Evolutionary conservation across 192 early-diverging fungal species (phyloP).

Genomic region (Backusella tuberculispora): DNA sequence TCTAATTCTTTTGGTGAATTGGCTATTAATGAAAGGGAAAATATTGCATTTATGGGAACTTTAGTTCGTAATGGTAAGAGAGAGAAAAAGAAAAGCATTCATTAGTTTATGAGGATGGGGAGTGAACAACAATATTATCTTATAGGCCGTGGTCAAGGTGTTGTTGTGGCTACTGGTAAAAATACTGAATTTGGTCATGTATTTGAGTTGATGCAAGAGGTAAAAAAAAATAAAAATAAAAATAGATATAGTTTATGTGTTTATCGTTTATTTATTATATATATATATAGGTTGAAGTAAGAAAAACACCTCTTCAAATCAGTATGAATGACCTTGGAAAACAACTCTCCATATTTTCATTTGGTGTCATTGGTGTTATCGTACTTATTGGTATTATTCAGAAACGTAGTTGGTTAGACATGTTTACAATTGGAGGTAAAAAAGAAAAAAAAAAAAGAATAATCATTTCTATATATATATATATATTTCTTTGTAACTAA

Average conservation of each 20-base stretch:
- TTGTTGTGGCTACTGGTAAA: constrained; percentile 89
- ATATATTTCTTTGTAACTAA: background rate
- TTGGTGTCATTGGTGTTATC: constrained; percentile 84
- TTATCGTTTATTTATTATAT: background rate
- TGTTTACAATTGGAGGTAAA: constrained; percentile 90
- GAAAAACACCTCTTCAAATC: constrained; percentile 89
- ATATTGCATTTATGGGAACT: constrained; percentile 97
- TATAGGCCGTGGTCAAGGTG: constrained; percentile 78
- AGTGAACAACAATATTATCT: background rate
- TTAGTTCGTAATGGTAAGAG: constrained; percentile 76
- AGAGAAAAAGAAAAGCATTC: background rate
- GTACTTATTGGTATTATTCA: constrained; percentile 87
- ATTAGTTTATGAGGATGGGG: background rate
- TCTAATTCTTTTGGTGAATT: constrained; percentile 52
- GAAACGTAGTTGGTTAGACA: constrained; percentile 88
- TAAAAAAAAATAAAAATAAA: constrained; percentile 16
- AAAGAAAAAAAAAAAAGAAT: background rate
- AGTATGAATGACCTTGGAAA: constrained; percentile 96
- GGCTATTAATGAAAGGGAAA: constrained; percentile 72
- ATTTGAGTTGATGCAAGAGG: constrained; percentile 92
- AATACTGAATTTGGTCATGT: constrained; percentile 95
- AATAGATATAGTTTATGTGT: background rate
- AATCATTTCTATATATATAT: too few species aligned
- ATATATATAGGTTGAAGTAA: constrained; percentile 70
- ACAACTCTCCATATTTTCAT: constrained; percentile 82